Evolutionary conservation across 1,139 yeast genomes (phyloP), one percentile per base, ranked within the genome.

Genomic region (Candida sp.): DNA sequence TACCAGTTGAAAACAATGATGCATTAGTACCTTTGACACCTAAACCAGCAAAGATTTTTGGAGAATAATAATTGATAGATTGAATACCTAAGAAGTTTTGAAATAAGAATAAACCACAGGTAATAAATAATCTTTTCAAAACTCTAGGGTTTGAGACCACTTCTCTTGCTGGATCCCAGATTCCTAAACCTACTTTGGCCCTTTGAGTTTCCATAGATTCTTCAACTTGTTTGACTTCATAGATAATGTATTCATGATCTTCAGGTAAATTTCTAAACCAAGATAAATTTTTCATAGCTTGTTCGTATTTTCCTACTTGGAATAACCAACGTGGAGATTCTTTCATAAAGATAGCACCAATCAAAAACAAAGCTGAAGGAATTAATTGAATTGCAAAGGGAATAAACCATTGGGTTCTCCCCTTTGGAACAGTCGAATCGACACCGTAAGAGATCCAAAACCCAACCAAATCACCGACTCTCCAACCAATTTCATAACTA

Each of bases 11-110:
- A 45, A 70, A 68, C 37, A 70, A 59, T 5, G 73, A 60, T 21
- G 73, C 63, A 45, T 65, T 66, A 4, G 70, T 66, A 21, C 74
- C 74, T 49, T 66, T 60, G 34, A 68, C 66, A 12, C 75, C 75
- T 48, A 72, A 59, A 30, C 66, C 63, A 36, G 61, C 57, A 51
- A 73, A 73, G 43, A 73, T 63, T 32, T 60, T 62, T 19, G 77
- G 77, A 8, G 77, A 69, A 55, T 73, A 73, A 52, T 73, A 73
- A 53, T 72, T 73, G 53, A 71, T 70, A 7, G 73, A 66, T 56
- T 70, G 77, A 49, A 72, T 69, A 22, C 78, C 78, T 56, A 70
- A 61, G 49, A 71, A 70, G 56, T 72, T 70, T 53, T 72, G 76
- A 53, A 73, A 64, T 36, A 70, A 55, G 51, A 69, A 69, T 36